These are phyloP conservation scores for Hordeum pubiflorum DNA, from an alignment of 202 grass and related monocot genomes.

Conservation along the genomic window DNA sequence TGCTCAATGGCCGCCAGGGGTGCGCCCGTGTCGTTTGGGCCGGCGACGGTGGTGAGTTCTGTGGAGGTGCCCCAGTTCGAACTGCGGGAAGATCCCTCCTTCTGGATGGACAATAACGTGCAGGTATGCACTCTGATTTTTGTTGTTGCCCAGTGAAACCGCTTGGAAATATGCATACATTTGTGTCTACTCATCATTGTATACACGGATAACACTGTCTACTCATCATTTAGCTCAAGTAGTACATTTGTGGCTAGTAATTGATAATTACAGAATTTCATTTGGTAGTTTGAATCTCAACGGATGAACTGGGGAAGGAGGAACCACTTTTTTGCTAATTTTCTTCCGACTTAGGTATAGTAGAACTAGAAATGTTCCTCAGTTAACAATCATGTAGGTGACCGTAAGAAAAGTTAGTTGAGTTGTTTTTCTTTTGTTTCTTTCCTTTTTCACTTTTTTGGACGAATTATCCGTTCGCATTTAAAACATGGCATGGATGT, in stretches of 20 bases:
- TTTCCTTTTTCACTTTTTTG: background rate
- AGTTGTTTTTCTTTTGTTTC: background rate
- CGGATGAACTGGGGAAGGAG: background rate
- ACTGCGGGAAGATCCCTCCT: constrained; percentile 80
- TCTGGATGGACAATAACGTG: constrained; percentile 96
- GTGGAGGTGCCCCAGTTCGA: constrained; percentile 68
- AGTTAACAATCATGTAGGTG: background rate
- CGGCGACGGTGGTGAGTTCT: constrained; percentile 34
- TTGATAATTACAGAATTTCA: background rate
- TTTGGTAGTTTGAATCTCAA: background rate
- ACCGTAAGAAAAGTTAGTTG: background rate
- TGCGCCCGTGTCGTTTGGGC: constrained; percentile 24
- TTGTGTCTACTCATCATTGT: background rate
- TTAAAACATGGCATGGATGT: background rate
- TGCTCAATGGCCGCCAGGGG: constrained; percentile 27
- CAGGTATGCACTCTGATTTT: constrained; percentile 47
- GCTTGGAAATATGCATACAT: background rate
- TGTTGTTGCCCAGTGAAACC: background rate
- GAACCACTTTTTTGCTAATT: background rate
- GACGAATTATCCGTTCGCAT: background rate
- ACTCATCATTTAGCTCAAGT: background rate
- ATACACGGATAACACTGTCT: too few species aligned
- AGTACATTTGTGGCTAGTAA: background rate
- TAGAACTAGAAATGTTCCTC: background rate
- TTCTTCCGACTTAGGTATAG: background rate